These are phyloP conservation scores for Fomitopsis pulvina DNA, from an alignment of 768 basidiomycete species.

Conservation along the genomic window DNA sequence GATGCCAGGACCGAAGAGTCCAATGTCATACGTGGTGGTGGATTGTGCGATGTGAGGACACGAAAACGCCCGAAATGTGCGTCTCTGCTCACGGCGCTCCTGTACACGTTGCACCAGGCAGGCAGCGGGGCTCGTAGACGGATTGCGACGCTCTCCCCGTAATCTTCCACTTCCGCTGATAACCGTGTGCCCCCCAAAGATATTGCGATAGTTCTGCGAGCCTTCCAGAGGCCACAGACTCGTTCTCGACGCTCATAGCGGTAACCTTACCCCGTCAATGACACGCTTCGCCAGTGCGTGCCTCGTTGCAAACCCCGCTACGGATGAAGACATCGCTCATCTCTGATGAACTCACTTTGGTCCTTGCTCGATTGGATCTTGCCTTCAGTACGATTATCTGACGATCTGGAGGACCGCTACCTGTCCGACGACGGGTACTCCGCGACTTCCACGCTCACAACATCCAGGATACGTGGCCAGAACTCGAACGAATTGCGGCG, in stretches of 20 bases:
- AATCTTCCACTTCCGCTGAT: background rate
- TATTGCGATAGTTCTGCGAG: background rate
- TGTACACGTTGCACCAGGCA: background rate
- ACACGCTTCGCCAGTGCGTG: constrained; percentile 10
- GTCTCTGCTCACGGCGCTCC: background rate
- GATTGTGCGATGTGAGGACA: background rate
- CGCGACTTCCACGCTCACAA: constrained; percentile 7
- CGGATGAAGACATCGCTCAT: constrained; percentile 11
- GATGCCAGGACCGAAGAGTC: too few relatives aligned
- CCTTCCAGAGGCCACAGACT: background rate
- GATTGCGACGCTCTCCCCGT: background rate
- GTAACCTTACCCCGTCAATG: constrained; percentile 1
- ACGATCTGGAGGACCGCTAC: constrained; percentile 21
- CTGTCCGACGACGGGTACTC: constrained; percentile 11
- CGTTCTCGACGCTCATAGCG: background rate
- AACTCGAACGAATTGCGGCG: constrained; percentile 2
- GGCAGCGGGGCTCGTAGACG: background rate
- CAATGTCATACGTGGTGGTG: too few relatives aligned
- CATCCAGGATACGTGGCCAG: constrained; percentile 4
- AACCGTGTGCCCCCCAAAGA: background rate
- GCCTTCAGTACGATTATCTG: constrained; percentile 23
- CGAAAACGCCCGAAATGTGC: background rate
- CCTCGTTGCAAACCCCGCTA: constrained; percentile 10
- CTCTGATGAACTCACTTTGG: constrained; percentile 25
- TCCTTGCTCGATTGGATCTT: constrained; percentile 24